Evolutionary conservation across 2,329 filamentous ascomycete genomes (phyloP).

Genomic region (Colletotrichum sp.): DNA sequence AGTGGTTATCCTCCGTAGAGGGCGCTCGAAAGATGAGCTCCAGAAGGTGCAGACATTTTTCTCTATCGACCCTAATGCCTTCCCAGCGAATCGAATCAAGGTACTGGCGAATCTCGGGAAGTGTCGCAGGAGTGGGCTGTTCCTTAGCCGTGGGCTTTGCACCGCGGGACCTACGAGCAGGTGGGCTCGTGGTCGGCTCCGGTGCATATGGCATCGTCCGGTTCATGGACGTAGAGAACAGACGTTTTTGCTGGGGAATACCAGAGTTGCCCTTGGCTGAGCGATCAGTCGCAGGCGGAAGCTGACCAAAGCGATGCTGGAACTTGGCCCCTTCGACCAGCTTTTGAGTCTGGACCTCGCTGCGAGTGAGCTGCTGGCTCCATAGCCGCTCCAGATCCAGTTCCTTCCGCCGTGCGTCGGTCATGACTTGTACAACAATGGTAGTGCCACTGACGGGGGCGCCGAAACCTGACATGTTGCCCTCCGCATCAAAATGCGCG

Average conservation of each 20-base stretch:
- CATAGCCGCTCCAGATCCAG: slow-evolving; percentile 60
- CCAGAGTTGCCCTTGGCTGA: not conserved
- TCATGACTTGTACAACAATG: slow-evolving; percentile 64
- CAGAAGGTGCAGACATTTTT: slow-evolving; percentile 42
- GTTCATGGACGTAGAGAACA: slow-evolving; percentile 37
- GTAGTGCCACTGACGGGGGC: slow-evolving; percentile 52
- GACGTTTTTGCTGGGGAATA: slow-evolving; percentile 34
- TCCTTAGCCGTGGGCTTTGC: not conserved
- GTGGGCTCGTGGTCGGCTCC: not conserved
- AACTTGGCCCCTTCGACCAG: slow-evolving; percentile 29
- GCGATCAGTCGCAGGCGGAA: slow-evolving; percentile 1
- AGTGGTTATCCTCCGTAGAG: slow-evolving; percentile 23
- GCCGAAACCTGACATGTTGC: slow-evolving; percentile 81
- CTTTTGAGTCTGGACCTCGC: slow-evolving; percentile 14
- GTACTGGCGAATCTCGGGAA: slow-evolving; percentile 24
- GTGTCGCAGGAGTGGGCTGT: not conserved
- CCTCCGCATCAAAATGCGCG: slow-evolving; percentile 49
- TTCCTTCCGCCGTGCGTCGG: slow-evolving; percentile 56
- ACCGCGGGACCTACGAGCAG: not conserved
- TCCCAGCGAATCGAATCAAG: slow-evolving; percentile 44
- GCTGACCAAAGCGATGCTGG: slow-evolving; percentile 10
- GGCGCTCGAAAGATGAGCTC: slow-evolving; percentile 38
- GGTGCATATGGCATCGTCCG: slow-evolving; percentile 21
- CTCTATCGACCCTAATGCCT: slow-evolving; percentile 39
- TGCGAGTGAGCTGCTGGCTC: slow-evolving; percentile 45